Conservation (phyloP, 257 asterid genomes). For the Capsicum chinense region DNA sequence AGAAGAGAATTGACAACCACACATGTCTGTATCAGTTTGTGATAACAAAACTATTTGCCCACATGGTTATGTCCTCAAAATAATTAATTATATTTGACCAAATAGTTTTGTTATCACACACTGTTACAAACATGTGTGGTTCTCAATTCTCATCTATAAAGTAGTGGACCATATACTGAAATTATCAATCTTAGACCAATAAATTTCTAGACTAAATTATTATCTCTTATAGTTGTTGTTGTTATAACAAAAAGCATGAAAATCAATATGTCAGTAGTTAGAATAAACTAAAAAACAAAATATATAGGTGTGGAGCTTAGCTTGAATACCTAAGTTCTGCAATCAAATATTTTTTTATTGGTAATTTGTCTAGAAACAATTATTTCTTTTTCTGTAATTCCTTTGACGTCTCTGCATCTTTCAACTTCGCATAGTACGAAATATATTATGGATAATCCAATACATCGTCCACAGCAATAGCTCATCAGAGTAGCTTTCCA, state of each 20-base stretch:
- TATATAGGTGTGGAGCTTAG: not conserved
- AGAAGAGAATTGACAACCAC: not conserved
- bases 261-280: not conserved
- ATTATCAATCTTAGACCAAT: not conserved
- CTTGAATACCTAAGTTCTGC: not conserved
- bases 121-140: not conserved
- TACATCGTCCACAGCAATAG: not conserved
- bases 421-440: not conserved
- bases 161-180: not conserved
- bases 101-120: not conserved
- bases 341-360: not conserved
- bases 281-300: not conserved
- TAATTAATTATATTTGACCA: no score
- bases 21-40: not conserved
- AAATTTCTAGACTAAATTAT: not conserved
- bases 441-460: not conserved
- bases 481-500: no score
- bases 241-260: not conserved
- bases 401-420: not conserved
- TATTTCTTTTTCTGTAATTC: not conserved
- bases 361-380: not conserved
- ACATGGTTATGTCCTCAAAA: not conserved
- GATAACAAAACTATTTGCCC: not conserved
- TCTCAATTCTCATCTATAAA: not conserved
- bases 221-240: not conserved